Evolutionary conservation across 1,284 basidiomycete species (phyloP).

Genomic region (Taiwanofungus camphoratus): DNA sequence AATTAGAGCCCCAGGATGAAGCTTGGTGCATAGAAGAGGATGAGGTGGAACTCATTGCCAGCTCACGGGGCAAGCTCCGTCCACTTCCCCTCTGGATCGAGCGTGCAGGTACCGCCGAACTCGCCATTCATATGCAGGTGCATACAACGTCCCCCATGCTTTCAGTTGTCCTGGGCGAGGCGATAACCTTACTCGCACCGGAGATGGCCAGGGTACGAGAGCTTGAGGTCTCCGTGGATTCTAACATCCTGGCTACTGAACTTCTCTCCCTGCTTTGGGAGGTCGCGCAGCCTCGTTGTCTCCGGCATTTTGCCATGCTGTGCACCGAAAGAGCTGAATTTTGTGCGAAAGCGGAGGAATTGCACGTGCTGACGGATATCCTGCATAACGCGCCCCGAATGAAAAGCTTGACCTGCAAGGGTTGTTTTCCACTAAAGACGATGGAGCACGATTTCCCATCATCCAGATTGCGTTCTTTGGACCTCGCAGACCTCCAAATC

Average conservation of each 20-base stretch:
- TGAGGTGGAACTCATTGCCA: neutral
- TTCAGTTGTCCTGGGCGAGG: neutral
- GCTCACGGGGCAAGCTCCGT: constrained; percentile 7
- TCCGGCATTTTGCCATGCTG: neutral
- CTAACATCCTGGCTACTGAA: neutral
- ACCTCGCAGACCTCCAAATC: neutral
- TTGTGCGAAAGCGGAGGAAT: neutral
- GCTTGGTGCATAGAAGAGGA: constrained; percentile 14
- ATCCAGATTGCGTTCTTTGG: neutral
- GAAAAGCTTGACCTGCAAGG: neutral
- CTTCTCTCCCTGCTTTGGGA: neutral
- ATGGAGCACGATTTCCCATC: neutral
- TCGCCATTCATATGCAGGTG: neutral
- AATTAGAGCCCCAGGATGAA: neutral
- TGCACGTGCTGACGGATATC: neutral
- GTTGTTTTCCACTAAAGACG: neutral
- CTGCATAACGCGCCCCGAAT: neutral
- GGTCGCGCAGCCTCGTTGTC: neutral
- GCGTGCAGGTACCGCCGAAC: constrained; percentile 1
- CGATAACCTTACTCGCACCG: neutral
- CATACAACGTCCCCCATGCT: neutral
- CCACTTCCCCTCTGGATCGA: constrained; percentile 9
- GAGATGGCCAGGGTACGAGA: neutral
- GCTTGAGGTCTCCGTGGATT: neutral
- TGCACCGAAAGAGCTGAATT: neutral